Base-by-base conservation (phyloP, 2,329 filamentous ascomycete species). In the Aspergillus piperis region DNA sequence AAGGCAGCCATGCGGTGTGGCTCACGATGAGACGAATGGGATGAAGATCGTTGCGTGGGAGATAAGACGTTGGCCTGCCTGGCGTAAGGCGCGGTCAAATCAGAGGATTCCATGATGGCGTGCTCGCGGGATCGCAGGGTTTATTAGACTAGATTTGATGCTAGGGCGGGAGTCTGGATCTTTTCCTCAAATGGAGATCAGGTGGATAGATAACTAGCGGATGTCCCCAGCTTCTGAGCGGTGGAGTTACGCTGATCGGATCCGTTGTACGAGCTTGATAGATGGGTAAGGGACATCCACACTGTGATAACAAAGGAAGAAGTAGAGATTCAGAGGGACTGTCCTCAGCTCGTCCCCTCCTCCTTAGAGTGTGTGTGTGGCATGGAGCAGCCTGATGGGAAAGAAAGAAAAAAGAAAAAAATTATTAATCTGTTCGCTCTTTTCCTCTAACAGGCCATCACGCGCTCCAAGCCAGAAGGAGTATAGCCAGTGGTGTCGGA, bases 91-190 rank as follows among this genome's bases (percentile, higher is more conserved):
- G 62, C 63, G 66, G 62, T 65, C 68, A 68, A 67, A 65, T 71
- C 71, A 64, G 63, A 65, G 54, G 66, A 62, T 54, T 71, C 67
- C 73, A 75, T 75, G 66, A 74, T 75, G 70, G 68, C 71, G 73
- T 73, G 71, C 65, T 73, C 64, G 61, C 61, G 39, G 47, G 63
- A 63, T 66, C 54, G 51, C 62, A 62, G 58, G 57, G 58, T 23
- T 58, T 49, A 54, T 55, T 10, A 54, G 27, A 42, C 51, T 58
- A 42, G 52, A 36, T 36, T 6, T 6, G 32, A 13, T 36, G 32
- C 32, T 36, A 36, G 32, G 32, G 32, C 32, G 32, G 54, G 52
- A 50, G 44, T 25, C 19, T 61, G 19, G 27, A 27, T 44, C 32
- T 36, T 36, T 53, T 50, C 36, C 17, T 41, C 47, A 50, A 54